Conservation (phyloP, 148 eudicot genomes). For the Fagopyrum homotropicum region DNA sequence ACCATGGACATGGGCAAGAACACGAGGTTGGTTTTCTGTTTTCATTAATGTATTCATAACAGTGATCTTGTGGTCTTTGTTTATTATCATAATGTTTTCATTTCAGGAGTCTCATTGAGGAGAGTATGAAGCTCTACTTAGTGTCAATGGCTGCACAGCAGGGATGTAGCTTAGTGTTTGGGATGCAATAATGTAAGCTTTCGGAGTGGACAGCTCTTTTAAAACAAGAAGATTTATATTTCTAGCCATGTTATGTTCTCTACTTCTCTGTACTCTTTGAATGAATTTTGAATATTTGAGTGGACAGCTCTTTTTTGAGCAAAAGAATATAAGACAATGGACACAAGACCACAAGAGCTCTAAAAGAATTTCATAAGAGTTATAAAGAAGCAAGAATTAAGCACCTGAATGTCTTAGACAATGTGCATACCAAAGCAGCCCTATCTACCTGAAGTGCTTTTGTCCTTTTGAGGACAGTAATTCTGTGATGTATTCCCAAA, state of each 20-base stretch:
- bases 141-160: not conserved
- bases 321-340: not conserved
- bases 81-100: not conserved
- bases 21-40: conserved; percentile 18
- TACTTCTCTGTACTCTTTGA: not conserved
- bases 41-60: not conserved
- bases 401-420: not conserved
- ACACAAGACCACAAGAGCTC: not conserved
- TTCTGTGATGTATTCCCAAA: conserved; percentile 91
- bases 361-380: conserved; percentile 13
- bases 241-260: not conserved
- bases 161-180: conserved; percentile 1
- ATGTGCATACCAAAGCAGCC: not conserved
- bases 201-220: not conserved
- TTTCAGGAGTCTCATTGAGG: conserved; percentile 26
- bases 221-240: not conserved
- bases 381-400: conserved; percentile 18
- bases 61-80: not conserved
- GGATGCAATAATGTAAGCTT: conserved; percentile 13
- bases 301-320: not conserved
- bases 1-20: conserved; percentile 38
- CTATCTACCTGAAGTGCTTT: conserved; percentile 54
- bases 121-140: not conserved
- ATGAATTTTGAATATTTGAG: not conserved
- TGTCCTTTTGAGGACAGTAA: conserved; percentile 58